Evolutionary conservation across 495 filamentous ascomycete species (phyloP).

Genomic region (Mytilinidion resinicola): DNA sequence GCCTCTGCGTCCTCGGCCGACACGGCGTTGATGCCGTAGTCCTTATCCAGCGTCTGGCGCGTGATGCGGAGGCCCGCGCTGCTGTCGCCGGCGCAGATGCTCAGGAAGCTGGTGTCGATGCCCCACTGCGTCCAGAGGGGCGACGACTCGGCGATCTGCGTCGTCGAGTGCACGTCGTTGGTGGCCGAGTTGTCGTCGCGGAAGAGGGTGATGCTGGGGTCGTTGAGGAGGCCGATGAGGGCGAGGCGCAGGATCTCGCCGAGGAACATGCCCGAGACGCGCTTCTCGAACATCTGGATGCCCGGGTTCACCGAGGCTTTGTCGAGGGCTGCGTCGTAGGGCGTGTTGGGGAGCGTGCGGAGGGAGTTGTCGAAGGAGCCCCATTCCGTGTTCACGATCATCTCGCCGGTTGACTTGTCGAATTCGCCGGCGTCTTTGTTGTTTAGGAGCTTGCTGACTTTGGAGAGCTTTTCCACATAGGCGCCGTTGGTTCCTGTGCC

Average conservation of each 20-base stretch:
- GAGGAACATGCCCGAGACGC: conserved; percentile 95
- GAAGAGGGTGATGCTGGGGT: conserved; percentile 59
- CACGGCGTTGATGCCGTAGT: conserved; percentile 64
- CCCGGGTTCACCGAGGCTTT: conserved; percentile 81
- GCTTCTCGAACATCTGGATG: conserved; percentile 98
- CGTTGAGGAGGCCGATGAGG: conserved; percentile 54
- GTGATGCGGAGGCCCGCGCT: conserved; percentile 56
- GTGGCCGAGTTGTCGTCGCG: conserved; percentile 55
- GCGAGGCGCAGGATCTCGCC: conserved; percentile 85
- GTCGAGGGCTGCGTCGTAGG: conserved; percentile 77
- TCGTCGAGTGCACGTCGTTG: conserved; percentile 63
- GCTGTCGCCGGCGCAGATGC: conserved; percentile 69
- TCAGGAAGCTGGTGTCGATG: conserved; percentile 81
- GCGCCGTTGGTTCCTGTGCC: conserved; percentile 94
- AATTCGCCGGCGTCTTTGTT: conserved; percentile 48
- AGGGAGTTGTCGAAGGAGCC: conserved; percentile 95
- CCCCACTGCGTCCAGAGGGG: conserved; percentile 77
- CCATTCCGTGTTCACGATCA: conserved; percentile 99
- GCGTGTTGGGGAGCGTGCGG: conserved; percentile 75
- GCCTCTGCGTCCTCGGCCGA: conserved; percentile 73
- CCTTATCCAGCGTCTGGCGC: conserved; percentile 67
- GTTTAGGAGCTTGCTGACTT: conserved; percentile 59
- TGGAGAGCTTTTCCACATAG: conserved; percentile 71
- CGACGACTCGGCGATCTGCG: conserved; percentile 55
- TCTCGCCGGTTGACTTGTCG: conserved; percentile 77